Base-by-base conservation (phyloP, 805 yeast genomes). In the Kuraishia ogatae region DNA sequence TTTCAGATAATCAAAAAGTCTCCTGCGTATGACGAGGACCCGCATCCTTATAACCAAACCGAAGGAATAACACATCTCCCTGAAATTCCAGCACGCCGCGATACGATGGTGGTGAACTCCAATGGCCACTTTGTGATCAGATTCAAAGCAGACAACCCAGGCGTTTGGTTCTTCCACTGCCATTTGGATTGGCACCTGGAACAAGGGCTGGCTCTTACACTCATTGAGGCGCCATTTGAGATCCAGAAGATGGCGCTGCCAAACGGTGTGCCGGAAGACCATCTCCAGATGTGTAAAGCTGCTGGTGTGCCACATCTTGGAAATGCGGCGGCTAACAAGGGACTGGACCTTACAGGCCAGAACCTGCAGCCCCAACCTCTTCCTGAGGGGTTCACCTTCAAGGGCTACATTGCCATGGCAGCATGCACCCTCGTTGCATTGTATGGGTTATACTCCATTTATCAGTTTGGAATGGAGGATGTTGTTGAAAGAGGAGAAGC, bases 141-240 rank as follows among this genome's bases (percentile, higher is more conserved):
- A 60, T 89, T 89, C 68, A 78, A 73, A 62, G 90, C 97, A 13
- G 82, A 87, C 63, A 91, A 94, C 71, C 99, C 98, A 35, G 99
- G 99, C 76, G 92, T 92, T 50, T 93, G 98, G 99, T 82, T 85
- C 71, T 94, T 94, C 96, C 99, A 93, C 75, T 93, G 99, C 73
- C 99, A 93, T 70, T 87, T 94, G 65, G 98, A 94, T 70, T 93
- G 99, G 99, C 99, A 94, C 75, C 80, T 93, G 77, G 80, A 84
- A 65, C 98, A 94, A 76, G 99, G 99, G 66, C 80, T 93, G 64
- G 96, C 96, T 13, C 63, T 91, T 55, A 76, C 82, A 1, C 78
- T 87, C 43, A 74, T 87, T 48, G 96, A 87, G 68, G 88, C 87
- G 29, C 93, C 94, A 21, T 62, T 73, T 53, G 72, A 73, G 39